phyloP scores from a whole-genome alignment of 1,139 yeast species.

The Scheffersomyces illinoinensis region DNA sequence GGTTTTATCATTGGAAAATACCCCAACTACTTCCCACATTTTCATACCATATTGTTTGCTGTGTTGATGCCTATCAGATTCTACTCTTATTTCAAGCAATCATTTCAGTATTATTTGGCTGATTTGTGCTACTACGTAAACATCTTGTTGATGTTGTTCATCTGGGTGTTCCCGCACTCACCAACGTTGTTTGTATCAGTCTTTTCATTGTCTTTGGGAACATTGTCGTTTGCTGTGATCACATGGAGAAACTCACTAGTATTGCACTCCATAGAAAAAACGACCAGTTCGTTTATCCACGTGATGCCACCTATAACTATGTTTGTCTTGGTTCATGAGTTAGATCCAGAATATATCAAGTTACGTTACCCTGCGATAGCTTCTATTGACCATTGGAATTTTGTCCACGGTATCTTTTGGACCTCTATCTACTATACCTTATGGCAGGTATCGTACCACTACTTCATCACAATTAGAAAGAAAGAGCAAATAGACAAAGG shows the following conservation, averaged over 20 bases:
- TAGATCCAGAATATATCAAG: constrained; percentile 55
- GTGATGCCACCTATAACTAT: constrained; percentile 86
- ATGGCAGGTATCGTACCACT: constrained; percentile 93
- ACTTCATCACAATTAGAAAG: constrained; percentile 80
- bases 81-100: constrained; percentile 75
- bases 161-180: constrained; percentile 84
- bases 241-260: constrained; percentile 96
- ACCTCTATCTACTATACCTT: constrained; percentile 82
- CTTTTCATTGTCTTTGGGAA: constrained; percentile 85
- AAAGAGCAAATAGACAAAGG: constrained; percentile 85
- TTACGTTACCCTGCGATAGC: constrained; percentile 81
- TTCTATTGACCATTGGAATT: constrained; percentile 64
- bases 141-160: constrained; percentile 60
- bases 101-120: constrained; percentile 85
- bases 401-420: constrained; percentile 69
- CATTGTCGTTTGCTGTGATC: constrained; percentile 88
- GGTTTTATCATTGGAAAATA: constrained; percentile 79
- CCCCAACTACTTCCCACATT: constrained; percentile 75
- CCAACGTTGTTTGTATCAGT: constrained; percentile 73
- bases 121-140: constrained; percentile 94
- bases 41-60: constrained; percentile 63
- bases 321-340: constrained; percentile 83
- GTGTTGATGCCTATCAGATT: constrained; percentile 82
- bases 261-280: constrained; percentile 86
- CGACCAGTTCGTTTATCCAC: constrained; percentile 91